Evolutionary conservation across 2,329 filamentous ascomycete genomes (phyloP).

Genomic region (Trichoderma citrinoviride): DNA sequence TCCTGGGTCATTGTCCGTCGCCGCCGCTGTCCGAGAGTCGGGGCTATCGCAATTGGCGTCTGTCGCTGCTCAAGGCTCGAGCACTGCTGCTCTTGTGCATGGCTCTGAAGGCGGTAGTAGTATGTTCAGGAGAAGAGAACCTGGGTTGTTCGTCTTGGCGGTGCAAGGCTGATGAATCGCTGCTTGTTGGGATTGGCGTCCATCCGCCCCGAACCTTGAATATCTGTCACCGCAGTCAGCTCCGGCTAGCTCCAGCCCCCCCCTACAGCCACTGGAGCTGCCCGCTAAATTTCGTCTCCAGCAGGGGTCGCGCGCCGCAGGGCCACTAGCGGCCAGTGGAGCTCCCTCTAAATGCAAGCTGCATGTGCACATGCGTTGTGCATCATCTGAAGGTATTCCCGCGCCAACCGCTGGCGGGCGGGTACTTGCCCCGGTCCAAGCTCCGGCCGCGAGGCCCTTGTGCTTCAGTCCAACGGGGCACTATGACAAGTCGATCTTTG

Average conservation of each 20-base stretch:
- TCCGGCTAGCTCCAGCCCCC: not conserved
- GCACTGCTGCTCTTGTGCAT: conserved; percentile 2
- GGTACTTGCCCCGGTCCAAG: conserved; percentile 17
- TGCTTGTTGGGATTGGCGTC: too few relatives aligned
- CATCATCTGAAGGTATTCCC: conserved; percentile 18
- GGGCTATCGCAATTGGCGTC: not conserved
- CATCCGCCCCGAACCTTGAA: too few relatives aligned
- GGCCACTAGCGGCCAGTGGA: conserved; percentile 8
- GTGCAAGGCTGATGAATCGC: too few relatives aligned
- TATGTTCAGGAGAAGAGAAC: too few relatives aligned
- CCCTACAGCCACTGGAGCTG: conserved; percentile 12
- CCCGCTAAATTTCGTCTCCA: conserved; percentile 20
- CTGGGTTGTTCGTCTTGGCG: too few relatives aligned
- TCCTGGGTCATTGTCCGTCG: conserved; percentile 19
- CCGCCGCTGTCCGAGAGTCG: not conserved
- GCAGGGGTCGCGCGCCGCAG: conserved; percentile 2
- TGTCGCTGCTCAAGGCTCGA: not conserved
- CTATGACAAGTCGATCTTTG: conserved; percentile 6
- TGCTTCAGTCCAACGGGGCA: not conserved
- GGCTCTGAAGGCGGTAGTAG: not conserved
- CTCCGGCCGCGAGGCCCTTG: conserved; percentile 14
- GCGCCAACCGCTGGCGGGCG: conserved; percentile 9
- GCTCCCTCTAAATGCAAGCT: conserved; percentile 11
- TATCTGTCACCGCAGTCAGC: too few relatives aligned
- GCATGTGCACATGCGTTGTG: conserved; percentile 15